phyloP scores from a whole-genome alignment of 768 basidiomycete genomes.

The Glaciozyma martinii region DNA sequence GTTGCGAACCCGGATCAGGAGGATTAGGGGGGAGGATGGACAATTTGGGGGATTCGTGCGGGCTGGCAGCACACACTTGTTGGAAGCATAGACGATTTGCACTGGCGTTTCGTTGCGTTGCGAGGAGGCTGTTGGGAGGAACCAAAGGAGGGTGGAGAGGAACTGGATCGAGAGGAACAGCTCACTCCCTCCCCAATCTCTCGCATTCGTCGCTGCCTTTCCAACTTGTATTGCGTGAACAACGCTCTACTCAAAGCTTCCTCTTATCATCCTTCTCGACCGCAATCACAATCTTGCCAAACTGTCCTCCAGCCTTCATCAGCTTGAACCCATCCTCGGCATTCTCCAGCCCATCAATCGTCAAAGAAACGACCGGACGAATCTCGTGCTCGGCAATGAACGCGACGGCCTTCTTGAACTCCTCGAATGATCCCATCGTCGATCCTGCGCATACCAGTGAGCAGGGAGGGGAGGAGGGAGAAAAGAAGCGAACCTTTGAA shows the following conservation, averaged over 20 bases:
- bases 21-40: too few relatives aligned
- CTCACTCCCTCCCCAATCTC: too few relatives aligned
- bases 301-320: constrained; percentile 56
- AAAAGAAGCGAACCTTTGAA: constrained; percentile 52
- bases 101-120: too few relatives aligned
- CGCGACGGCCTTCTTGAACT: constrained; percentile 60
- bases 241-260: constrained; percentile 9
- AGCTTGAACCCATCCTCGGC: constrained; percentile 64
- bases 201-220: too few relatives aligned
- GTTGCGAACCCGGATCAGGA: too few relatives aligned
- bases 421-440: constrained; percentile 71
- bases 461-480: not conserved
- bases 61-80: too few relatives aligned
- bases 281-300: constrained; percentile 50
- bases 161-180: too few relatives aligned
- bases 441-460: constrained; percentile 48
- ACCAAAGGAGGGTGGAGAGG: too few relatives aligned
- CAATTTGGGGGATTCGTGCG: too few relatives aligned
- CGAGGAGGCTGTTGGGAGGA: too few relatives aligned
- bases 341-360: constrained; percentile 57
- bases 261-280: constrained; percentile 15
- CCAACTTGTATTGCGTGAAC: too few relatives aligned
- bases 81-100: too few relatives aligned
- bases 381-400: constrained; percentile 62
- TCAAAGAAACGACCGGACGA: constrained; percentile 59